Conservation (phyloP, 257 asterid species). For the Solanum lignicaule region DNA sequence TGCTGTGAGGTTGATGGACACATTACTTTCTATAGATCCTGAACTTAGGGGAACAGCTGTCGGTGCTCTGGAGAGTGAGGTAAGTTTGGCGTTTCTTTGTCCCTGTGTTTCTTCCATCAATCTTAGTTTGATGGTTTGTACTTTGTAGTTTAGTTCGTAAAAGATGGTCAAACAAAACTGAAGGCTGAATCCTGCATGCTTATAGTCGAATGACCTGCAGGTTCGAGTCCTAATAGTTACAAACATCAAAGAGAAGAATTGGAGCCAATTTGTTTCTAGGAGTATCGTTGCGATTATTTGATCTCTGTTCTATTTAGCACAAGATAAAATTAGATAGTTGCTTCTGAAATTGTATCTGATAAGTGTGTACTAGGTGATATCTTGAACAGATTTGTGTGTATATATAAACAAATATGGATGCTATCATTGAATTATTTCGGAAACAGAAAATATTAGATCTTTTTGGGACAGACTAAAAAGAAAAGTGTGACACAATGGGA, state of each 20-base stretch:
- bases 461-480: neutral
- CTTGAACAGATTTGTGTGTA: neutral
- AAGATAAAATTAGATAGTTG: neutral
- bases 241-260: neutral
- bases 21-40: constrained; percentile 78
- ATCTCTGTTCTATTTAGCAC: neutral
- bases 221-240: neutral
- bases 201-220: neutral
- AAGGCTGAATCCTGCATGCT: neutral
- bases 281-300: neutral
- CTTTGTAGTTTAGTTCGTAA: neutral
- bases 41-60: constrained; percentile 63
- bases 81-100: neutral
- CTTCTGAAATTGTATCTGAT: neutral
- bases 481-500: neutral
- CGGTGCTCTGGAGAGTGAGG: constrained; percentile 65
- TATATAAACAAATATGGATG: neutral
- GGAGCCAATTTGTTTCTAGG: neutral
- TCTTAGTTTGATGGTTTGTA: neutral
- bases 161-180: neutral
- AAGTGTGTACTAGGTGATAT: neutral
- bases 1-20: constrained; percentile 59
- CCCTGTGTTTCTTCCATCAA: neutral
- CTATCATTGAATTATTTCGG: neutral
- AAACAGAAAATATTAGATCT: neutral